phyloP scores from a whole-genome alignment of 2,329 filamentous ascomycete genomes.

The Calonectria hawksworthii region DNA sequence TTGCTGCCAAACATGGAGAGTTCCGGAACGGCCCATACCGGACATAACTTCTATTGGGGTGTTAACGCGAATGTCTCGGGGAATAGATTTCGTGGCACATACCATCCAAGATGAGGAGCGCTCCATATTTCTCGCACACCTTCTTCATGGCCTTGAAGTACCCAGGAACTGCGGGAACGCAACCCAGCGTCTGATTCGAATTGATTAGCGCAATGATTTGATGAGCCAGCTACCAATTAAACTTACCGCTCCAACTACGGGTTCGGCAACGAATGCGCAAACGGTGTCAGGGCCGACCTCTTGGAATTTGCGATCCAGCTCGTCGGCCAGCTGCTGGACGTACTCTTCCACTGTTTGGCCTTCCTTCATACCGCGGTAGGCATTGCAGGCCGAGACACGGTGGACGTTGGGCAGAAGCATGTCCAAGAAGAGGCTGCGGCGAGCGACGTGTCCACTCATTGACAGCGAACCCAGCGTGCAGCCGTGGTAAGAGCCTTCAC shows the following conservation, averaged over 20 bases:
- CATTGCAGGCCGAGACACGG: conserved; percentile 24
- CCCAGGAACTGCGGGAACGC: conserved; percentile 30
- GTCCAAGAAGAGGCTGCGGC: conserved; percentile 37
- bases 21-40: conserved; percentile 73
- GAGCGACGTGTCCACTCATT: conserved; percentile 36
- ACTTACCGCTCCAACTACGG: conserved; percentile 50
- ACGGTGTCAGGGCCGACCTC: conserved; percentile 61
- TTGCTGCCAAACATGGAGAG: conserved; percentile 74
- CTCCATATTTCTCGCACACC: conserved; percentile 68
- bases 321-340: conserved; percentile 54
- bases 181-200: conserved; percentile 32
- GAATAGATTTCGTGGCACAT: not conserved
- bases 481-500: conserved; percentile 37
- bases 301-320: conserved; percentile 63
- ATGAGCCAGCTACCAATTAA: not conserved
- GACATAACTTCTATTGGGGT: conserved; percentile 70
- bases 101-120: conserved; percentile 67
- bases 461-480: conserved; percentile 38
- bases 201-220: not conserved
- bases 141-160: conserved; percentile 58
- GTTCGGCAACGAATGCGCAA: conserved; percentile 64
- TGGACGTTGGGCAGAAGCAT: conserved; percentile 36
- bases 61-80: not conserved
- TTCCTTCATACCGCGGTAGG: conserved; percentile 38
- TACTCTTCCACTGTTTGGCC: conserved; percentile 57